Base-by-base conservation (phyloP, 106 monocot genomes). In the Dendrobium officinale region DNA sequence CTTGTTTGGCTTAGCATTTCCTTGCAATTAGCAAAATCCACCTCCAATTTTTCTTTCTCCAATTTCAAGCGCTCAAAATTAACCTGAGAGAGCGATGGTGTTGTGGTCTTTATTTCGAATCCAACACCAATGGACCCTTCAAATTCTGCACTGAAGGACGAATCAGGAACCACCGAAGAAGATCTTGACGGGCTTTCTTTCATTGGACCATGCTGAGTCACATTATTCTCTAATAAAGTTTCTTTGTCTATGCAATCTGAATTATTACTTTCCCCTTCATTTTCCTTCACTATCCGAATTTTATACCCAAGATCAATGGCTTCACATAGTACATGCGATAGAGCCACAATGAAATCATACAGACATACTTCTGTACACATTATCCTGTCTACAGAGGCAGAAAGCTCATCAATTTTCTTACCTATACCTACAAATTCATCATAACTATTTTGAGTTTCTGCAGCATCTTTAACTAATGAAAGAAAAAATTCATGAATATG, bases 1-100 rank as follows among this genome's bases (percentile, higher is more conserved):
- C 22, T 55, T 67, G 54, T 83, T 42, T 80, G 78, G 59, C 88
- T 87, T 56, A 89, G 77, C 40, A 33, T 82, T 84, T 90, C 85
- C 33, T 66, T 7, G 56, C 75, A 61, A 44, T 19, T 64, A 82
- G 15, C 47, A 31, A 72, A 80, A 49, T 49, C 51, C 70, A 72
- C 17, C 42, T 72, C 33, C 26, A 56, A 18, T 6, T 70, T 83
- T 41, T 78, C 82, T 78, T 93, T 99, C 87, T 91, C 91, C 73
- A 73, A 13, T 80, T 93, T 95, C 83, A 99, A 66, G 49, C 88
- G 70, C 74, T 92, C 91, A 82, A 83, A 90, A 24, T 92, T 89
- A 64, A 88, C 88, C 37, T 56, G 49, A 76, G 76, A 26, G 15
- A 76, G 42, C 49, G 49, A 6, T 13, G 76, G 49, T 18, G 49